Percentiles rank a stretch among this genome's conserved stretches.
Conservation (phyloP, 208 protist species). For the Leishmania arabica region DNA sequence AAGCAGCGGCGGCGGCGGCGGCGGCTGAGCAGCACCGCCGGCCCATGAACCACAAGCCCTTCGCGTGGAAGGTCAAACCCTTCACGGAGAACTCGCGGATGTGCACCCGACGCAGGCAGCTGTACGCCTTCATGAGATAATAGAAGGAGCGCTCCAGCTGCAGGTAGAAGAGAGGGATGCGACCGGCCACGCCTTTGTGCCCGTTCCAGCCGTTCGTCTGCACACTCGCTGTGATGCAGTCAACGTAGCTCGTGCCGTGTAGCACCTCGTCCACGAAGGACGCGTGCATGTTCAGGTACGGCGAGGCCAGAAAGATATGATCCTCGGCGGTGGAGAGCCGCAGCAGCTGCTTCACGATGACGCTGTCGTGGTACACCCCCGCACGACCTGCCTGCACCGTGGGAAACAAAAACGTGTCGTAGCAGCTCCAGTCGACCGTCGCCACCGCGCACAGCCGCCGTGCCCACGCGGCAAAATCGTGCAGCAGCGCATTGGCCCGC, state of each 20-base stretch:
- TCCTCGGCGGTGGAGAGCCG: slow-evolving; percentile 33
- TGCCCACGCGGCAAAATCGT: slow-evolving; percentile 47
- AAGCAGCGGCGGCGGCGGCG: neutral
- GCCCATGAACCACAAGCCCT: slow-evolving; percentile 75
- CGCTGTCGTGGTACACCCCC: slow-evolving; percentile 68
- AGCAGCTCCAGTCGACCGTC: slow-evolving; percentile 28
- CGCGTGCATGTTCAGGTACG: slow-evolving; percentile 86
- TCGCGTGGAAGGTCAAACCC: slow-evolving; percentile 85
- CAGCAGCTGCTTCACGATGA: slow-evolving; percentile 56
- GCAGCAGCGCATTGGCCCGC: slow-evolving; percentile 25
- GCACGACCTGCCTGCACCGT: slow-evolving; percentile 74
- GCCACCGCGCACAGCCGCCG: slow-evolving; percentile 12
- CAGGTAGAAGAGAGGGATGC: slow-evolving; percentile 85
- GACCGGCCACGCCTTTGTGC: slow-evolving; percentile 61
- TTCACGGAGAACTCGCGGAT: slow-evolving; percentile 68
- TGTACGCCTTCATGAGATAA: slow-evolving; percentile 59
- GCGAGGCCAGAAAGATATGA: slow-evolving; percentile 73
- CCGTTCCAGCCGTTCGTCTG: slow-evolving; percentile 79
- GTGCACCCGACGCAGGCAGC: slow-evolving; percentile 52
- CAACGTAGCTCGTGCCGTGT: slow-evolving; percentile 21
- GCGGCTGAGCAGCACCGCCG: slow-evolving; percentile 5
- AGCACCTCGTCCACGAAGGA: slow-evolving; percentile 64
- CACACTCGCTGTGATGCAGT: slow-evolving; percentile 78
- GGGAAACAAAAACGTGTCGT: slow-evolving; percentile 79
- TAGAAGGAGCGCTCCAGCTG: slow-evolving; percentile 83